Evolutionary conservation across 1,284 basidiomycete genomes (phyloP), one percentile per base, ranked within the genome.

Genomic region (Somion occarium): DNA sequence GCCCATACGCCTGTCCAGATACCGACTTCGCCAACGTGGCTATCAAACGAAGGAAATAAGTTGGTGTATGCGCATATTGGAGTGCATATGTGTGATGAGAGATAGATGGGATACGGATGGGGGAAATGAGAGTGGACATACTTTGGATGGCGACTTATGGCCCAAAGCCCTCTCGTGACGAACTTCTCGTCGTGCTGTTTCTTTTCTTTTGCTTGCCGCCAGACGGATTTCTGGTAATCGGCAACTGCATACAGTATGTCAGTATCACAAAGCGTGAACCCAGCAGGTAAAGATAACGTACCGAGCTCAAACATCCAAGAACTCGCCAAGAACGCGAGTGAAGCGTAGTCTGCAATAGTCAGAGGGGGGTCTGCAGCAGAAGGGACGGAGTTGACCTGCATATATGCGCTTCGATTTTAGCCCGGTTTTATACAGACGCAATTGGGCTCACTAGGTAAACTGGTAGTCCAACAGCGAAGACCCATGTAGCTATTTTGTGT

Each of bases 21-120:
- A 2, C 83, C 79, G 11, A 91, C 75, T 69, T 92, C 89, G 22
- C 85, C 88, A 30, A 89, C 77, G 64, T 91, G 91, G 69, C 85
- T 88, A 57, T 20, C 30, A 45, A 37, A 3, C 43, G 46, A 34
- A n/a, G 46, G 27, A 45, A 47, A 27, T 27, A 56, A 24, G 34
- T 43, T 38, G 23, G 50, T 20, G 30, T 41, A n/a, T 30, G 24
- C 30, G 9, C 30, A 34, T n/a, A 46, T 24, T 11, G 18, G 49
- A 44, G 25, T 18, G 34, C 13, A 43, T 34, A 44, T 15, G 41
- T 19, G 25, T 27, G 46, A 39, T 48, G 46, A 23, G 46, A 23
- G 41, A 23, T 30, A 34, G 18, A 19, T 20, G 5, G 22, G 44
- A 22, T 19, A 20, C 25, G 45, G 49, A 46, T 18, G 48, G 19